These are phyloP conservation scores for Corynespora cassiicola DNA, from an alignment of 2,329 filamentous ascomycete genomes.

Conservation along the genomic window DNA sequence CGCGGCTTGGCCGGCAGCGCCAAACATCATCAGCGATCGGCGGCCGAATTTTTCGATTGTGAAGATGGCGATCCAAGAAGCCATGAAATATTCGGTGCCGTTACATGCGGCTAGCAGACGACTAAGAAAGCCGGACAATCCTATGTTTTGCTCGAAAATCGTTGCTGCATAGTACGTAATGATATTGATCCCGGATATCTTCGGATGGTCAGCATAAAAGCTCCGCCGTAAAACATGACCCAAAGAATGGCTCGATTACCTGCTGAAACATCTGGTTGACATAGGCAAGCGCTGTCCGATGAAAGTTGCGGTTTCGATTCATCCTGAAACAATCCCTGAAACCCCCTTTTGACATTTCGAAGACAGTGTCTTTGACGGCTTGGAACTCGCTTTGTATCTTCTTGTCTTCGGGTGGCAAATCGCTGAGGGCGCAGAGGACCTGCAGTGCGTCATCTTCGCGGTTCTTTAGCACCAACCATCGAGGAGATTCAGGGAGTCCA, in stretches of 20 bases:
- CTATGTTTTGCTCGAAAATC: slow-evolving; percentile 51
- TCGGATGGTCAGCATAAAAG: no score
- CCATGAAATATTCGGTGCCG: slow-evolving; percentile 50
- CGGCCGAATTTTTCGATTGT: slow-evolving; percentile 48
- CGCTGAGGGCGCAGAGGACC: slow-evolving; percentile 45
- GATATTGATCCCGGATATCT: slow-evolving; percentile 48
- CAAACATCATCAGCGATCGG: slow-evolving; percentile 47
- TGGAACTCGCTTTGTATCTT: slow-evolving; percentile 44
- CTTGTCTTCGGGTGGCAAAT: slow-evolving; percentile 46
- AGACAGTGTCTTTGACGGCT: slow-evolving; percentile 45
- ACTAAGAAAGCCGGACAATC: slow-evolving; percentile 41
- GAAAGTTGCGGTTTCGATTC: slow-evolving; percentile 53
- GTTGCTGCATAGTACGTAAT: slow-evolving; percentile 53
- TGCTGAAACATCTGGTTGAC: slow-evolving; percentile 56
- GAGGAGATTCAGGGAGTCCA: slow-evolving; percentile 48
- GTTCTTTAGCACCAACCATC: slow-evolving; percentile 62
- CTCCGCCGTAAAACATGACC: background rate
- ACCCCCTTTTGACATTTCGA: slow-evolving; percentile 51
- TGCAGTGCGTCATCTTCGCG: slow-evolving; percentile 51
- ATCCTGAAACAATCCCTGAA: slow-evolving; percentile 67
- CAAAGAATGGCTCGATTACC: no score
- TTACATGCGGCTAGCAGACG: slow-evolving; percentile 49
- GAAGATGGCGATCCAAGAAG: slow-evolving; percentile 50
- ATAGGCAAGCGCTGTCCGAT: slow-evolving; percentile 51
- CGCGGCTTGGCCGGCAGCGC: slow-evolving; percentile 41